Evolutionary conservation across 225 moss, liverwort and hornwort genomes (phyloP), one percentile per base, ranked within the genome.

Genomic region (Pleurozium schreberi): DNA sequence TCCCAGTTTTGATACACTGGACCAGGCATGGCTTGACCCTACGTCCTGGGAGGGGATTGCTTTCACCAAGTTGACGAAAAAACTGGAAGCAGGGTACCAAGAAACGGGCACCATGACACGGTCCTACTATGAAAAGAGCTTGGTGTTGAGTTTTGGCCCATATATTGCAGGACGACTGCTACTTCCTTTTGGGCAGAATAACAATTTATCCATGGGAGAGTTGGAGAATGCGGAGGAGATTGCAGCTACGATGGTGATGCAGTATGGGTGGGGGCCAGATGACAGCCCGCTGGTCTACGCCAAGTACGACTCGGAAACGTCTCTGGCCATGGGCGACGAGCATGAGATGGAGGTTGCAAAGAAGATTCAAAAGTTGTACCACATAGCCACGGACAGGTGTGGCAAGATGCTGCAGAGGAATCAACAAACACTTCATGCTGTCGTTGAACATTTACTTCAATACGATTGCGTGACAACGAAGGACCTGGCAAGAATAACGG

Each of bases 241-340:
- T 86, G 96, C 98, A 45, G 96, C 96, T 55, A 91, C 93, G 75
- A 99, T 99, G 98, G 98, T 99, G 88, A 93, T 99, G 95, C 94
- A 99, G 90, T 95, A 92, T 82, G 99, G 99, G 55, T 99, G 99
- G 99, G 97, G 96, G 87, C 95, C 97, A 62, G 99, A 99, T 90
- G 97, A 96, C 85, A 99, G 98, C 82, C 96, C 98, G 57, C 92
- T 96, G 87, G 95, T 99, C 30, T 99, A 99, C 81, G 89, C 93
- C 82, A 96, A 93, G 87, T 82, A 82, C 1, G 90, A 83, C 82
- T 90, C 94, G 73, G 91, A 91, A 88, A 93, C 90, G 16, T 87
- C 96, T 36, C 69, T 97, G 66, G 86, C 97, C 27, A 97, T 99
- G 95, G 99, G 99, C 71, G 97, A 99, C 87, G 34, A 93, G 84